phyloP scores from a whole-genome alignment of 2,329 filamentous ascomycete species.

The Apiospora phragmitis region DNA sequence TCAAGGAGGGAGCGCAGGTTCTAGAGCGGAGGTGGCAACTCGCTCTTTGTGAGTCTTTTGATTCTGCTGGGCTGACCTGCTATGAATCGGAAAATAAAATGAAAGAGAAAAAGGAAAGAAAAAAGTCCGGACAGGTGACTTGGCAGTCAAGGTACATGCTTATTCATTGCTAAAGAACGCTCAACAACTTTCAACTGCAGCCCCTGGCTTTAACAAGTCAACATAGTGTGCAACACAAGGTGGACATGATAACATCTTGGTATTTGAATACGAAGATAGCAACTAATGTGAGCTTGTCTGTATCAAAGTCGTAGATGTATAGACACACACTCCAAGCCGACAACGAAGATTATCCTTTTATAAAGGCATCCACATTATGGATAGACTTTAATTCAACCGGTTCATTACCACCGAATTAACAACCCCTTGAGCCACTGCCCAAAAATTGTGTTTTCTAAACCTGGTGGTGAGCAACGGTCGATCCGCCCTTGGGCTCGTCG shows the following conservation, averaged over 20 bases:
- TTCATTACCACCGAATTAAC: no score
- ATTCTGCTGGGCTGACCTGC: no score
- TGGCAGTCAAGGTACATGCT: no score
- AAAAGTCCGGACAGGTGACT: no score
- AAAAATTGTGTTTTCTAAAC: background rate
- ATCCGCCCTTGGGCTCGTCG: slow-evolving; percentile 14
- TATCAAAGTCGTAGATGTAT: background rate
- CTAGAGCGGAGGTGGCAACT: no score
- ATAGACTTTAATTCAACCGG: background rate
- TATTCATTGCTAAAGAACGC: no score
- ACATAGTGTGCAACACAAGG: background rate
- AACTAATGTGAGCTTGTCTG: background rate
- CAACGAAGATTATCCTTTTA: background rate
- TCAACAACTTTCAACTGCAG: accelerated
- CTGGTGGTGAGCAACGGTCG: background rate
- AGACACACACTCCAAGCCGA: background rate
- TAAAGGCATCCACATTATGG: background rate
- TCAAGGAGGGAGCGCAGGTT: no score
- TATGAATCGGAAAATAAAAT: no score
- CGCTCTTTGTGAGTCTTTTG: no score
- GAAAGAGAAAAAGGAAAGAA: no score
- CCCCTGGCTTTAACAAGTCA: background rate
- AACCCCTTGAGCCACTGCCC: background rate
- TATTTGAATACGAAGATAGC: background rate
- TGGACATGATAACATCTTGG: background rate